Conservation (phyloP, 1,284 basidiomycete genomes). For the Paramarasmius palmivorus region DNA sequence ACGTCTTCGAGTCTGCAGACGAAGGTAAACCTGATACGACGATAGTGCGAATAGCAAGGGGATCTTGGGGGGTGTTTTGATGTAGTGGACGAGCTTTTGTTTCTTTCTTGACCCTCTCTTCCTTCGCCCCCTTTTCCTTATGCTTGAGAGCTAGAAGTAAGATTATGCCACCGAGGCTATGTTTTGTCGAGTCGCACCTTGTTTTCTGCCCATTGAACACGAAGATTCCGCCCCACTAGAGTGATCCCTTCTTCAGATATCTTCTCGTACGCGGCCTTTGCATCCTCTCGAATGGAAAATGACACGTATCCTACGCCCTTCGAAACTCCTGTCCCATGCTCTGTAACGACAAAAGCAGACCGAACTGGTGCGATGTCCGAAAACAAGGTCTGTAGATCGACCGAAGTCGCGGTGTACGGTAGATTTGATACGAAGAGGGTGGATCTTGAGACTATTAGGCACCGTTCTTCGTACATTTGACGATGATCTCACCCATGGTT, state of each 20-base stretch:
- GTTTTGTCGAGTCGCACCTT: conserved; percentile 55
- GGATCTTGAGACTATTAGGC: conserved; percentile 38
- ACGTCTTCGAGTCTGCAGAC: conserved; percentile 66
- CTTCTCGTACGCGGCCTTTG: conserved; percentile 70
- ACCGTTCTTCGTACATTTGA: background rate
- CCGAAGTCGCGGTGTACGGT: conserved; percentile 87
- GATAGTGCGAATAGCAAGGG: conserved; percentile 79
- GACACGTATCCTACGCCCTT: conserved; percentile 99
- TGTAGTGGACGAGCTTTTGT: conserved; percentile 33
- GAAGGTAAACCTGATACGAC: conserved; percentile 76
- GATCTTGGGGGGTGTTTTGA: conserved; percentile 53
- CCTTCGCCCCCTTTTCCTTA: conserved; percentile 33
- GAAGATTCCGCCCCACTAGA: conserved; percentile 67
- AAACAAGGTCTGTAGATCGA: conserved; percentile 90
- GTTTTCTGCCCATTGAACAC: conserved; percentile 79
- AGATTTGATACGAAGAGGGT: conserved; percentile 84
- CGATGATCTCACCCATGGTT: conserved; percentile 37
- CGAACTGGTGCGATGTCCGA: conserved; percentile 95
- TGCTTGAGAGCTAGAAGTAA: conserved; percentile 36
- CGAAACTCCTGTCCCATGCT: conserved; percentile 77
- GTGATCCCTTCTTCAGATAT: conserved; percentile 55
- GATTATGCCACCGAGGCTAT: conserved; percentile 3
- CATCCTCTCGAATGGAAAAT: conserved; percentile 90
- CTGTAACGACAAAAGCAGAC: conserved; percentile 91
- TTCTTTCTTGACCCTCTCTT: conserved; percentile 35